phyloP scores from a whole-genome alignment of 1,284 basidiomycete species.

The Coniophora puteana region DNA sequence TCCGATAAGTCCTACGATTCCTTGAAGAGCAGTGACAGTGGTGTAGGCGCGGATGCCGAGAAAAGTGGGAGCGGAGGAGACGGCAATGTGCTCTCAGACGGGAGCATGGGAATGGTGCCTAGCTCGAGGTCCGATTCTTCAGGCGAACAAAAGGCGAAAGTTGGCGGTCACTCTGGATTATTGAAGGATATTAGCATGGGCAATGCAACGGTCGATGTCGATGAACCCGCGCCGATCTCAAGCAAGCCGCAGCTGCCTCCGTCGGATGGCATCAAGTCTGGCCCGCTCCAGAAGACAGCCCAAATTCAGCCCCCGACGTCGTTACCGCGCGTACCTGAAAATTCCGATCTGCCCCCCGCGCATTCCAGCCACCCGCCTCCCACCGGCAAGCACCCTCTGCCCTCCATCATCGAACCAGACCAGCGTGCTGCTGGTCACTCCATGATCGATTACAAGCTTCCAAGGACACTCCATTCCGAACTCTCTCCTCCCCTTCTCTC shows the following conservation, averaged over 20 bases:
- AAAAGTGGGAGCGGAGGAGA: conserved; percentile 7
- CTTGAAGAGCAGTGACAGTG: conserved; percentile 13
- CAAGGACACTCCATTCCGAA: conserved; percentile 51
- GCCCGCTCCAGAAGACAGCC: no score
- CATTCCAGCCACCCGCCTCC: conserved; percentile 3
- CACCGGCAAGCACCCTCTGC: conserved; percentile 1
- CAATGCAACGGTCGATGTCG: conserved; percentile 1
- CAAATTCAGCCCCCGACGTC: no score
- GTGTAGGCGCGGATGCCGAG: conserved; percentile 12
- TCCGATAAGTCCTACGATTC: conserved; percentile 15
- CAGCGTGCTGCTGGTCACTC: conserved; percentile 11
- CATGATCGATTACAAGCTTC: conserved; percentile 52
- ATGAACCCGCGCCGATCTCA: conserved; percentile 1
- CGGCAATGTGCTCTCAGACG: conserved; percentile 7
- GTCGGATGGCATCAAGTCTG: no score
- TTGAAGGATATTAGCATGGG: conserved; percentile 7
- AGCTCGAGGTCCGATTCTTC: no score
- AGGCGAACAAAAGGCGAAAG: no score
- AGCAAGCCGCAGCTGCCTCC: no score
- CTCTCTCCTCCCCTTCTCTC: conserved; percentile 57
- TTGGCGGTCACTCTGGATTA: no score
- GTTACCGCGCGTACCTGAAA: conserved; percentile 1
- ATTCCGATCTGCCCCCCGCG: conserved; percentile 1
- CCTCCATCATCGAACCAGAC: conserved; percentile 11
- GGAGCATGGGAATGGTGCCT: conserved; percentile 3